These are phyloP conservation scores for Boletus reticulatus DNA, from an alignment of 768 basidiomycete species.

Conservation along the genomic window DNA sequence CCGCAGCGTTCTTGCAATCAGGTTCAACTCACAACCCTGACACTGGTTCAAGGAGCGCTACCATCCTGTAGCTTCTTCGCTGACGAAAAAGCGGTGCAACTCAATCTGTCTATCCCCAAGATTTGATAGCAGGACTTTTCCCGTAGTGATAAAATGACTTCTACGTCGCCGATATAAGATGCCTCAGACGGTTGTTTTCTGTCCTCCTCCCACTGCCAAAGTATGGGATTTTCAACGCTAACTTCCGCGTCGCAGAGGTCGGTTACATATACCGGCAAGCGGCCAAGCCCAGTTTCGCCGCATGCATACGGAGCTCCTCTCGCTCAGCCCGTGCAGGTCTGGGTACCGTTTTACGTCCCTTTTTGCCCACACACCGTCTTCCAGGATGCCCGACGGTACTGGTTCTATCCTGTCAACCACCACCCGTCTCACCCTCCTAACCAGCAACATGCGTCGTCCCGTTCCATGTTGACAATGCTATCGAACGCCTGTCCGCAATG, in stretches of 20 bases:
- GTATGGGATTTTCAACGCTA: neutral
- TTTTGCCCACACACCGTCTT: no score
- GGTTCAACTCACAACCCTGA: neutral
- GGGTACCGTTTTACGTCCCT: neutral
- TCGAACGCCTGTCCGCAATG: conserved; percentile 21
- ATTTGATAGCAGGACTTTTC: neutral
- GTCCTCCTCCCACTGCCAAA: neutral
- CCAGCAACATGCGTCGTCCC: neutral
- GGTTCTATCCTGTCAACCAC: neutral
- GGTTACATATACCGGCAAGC: neutral
- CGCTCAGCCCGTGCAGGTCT: neutral
- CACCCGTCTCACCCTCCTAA: neutral
- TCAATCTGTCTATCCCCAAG: neutral
- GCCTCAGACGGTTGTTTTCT: no score
- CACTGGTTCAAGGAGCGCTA: neutral
- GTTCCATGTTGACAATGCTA: neutral
- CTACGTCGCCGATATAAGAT: neutral
- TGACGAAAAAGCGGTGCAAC: neutral
- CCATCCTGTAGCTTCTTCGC: conserved; percentile 3
- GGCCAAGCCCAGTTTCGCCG: no score
- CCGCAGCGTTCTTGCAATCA: neutral
- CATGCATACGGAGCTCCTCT: neutral
- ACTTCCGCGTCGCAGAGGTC: neutral
- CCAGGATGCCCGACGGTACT: neutral
- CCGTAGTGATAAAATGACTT: neutral